These are phyloP conservation scores for Populus hybrid DNA, from an alignment of 441 rosid genomes.

Conservation along the genomic window DNA sequence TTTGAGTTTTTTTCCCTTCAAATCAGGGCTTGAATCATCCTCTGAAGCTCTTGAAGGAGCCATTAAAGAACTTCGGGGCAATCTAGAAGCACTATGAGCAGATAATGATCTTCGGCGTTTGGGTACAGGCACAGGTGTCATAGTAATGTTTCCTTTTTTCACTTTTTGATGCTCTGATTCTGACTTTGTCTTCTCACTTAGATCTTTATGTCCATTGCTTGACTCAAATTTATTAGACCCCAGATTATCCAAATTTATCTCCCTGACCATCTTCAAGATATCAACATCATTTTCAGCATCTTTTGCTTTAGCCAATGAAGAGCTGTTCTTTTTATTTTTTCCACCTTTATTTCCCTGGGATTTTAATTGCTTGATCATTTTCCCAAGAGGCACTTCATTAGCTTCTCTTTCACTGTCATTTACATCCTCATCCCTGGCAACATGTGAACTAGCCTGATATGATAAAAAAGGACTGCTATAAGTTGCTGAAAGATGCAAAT, in stretches of 20 bases:
- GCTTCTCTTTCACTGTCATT: constrained; percentile 69
- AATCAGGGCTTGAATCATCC: constrained; percentile 41
- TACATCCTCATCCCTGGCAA: constrained; percentile 43
- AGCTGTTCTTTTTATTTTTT: constrained; percentile 52
- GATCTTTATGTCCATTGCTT: constrained; percentile 76
- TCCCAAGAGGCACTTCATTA: constrained; percentile 77
- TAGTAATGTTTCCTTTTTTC: constrained; percentile 54
- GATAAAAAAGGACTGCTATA: constrained; percentile 14
- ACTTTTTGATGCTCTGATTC: constrained; percentile 44
- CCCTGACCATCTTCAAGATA: constrained; percentile 89
- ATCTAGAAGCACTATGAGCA: constrained; percentile 57
- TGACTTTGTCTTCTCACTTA: constrained; percentile 40
- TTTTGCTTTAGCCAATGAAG: constrained; percentile 42
- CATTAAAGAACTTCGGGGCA: constrained; percentile 39
- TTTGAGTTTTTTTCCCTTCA: constrained; percentile 34
- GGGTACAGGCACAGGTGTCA: constrained; percentile 55
- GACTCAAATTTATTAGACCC: constrained; percentile 66
- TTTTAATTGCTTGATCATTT: constrained; percentile 71
- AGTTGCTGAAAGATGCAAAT: constrained; percentile 23
- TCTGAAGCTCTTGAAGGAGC: constrained; percentile 30
- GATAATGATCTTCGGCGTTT: constrained; percentile 73
- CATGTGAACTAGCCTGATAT: constrained; percentile 52
- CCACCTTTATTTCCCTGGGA: constrained; percentile 62
- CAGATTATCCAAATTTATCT: constrained; percentile 76
- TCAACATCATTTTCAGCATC: constrained; percentile 73